phyloP scores from a whole-genome alignment of 2,329 filamentous ascomycete species.

The Fusarium pininemorale region DNA sequence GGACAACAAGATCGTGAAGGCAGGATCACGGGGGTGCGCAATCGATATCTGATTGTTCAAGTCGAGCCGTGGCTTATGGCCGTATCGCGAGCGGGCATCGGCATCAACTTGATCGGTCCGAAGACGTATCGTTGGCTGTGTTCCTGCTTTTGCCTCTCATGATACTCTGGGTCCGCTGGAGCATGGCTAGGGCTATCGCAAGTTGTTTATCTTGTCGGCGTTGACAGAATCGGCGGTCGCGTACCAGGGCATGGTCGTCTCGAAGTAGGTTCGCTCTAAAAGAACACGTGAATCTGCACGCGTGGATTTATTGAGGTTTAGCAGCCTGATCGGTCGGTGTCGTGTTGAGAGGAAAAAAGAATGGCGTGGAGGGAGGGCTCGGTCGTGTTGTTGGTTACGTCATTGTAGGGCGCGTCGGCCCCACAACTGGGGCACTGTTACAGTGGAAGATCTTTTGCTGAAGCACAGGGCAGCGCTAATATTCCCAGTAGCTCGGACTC shows the following conservation, averaged over 20 bases:
- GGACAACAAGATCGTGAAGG: neutral
- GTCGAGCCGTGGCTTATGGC: too few species aligned
- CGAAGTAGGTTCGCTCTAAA: fast-evolving
- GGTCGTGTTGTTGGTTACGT: neutral
- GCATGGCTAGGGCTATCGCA: too few species aligned
- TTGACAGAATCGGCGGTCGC: neutral
- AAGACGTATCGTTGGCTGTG: neutral
- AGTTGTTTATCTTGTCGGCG: too few species aligned
- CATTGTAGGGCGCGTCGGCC: neutral
- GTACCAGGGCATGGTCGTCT: too few species aligned
- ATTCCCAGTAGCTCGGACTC: neutral
- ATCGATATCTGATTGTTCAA: too few species aligned
- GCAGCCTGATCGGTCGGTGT: too few species aligned
- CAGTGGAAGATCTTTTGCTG: neutral
- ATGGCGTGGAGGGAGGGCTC: neutral
- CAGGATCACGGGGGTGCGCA: too few species aligned
- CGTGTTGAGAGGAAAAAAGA: neutral
- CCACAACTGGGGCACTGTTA: neutral
- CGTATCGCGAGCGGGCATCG: neutral
- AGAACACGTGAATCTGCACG: neutral
- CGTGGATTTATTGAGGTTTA: neutral
- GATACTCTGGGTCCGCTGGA: neutral
- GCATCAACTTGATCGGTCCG: neutral
- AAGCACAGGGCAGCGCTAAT: neutral
- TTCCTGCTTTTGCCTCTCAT: neutral